Evolutionary conservation across 257 asterid genomes (phyloP).

Genomic region (Perilla frutescens): DNA sequence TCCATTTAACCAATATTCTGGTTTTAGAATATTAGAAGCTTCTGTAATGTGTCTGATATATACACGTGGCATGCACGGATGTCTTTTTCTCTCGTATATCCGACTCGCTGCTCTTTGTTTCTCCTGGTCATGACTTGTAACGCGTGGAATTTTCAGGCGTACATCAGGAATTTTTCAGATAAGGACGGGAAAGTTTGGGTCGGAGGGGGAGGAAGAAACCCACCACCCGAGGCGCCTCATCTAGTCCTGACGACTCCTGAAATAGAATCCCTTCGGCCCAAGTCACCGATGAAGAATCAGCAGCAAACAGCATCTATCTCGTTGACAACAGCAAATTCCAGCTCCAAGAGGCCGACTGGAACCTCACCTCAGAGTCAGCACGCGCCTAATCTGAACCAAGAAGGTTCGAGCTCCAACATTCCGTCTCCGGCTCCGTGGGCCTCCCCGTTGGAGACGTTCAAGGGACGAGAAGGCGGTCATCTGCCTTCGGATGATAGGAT

Average conservation of each 20-base stretch:
- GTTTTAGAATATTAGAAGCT: no score
- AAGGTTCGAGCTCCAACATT: slow-evolving; percentile 63
- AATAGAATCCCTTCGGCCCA: slow-evolving; percentile 91
- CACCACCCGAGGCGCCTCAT: slow-evolving; percentile 97
- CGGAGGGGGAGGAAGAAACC: slow-evolving; percentile 97
- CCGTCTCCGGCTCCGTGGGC: slow-evolving; percentile 70
- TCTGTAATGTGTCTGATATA: no score
- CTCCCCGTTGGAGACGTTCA: slow-evolving; percentile 54
- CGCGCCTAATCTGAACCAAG: slow-evolving; percentile 60
- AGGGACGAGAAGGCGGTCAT: slow-evolving; percentile 61
- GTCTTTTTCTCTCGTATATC: background rate
- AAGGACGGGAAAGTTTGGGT: slow-evolving; percentile 96
- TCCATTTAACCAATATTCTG: background rate
- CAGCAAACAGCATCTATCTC: slow-evolving; percentile 77
- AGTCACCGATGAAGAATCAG: slow-evolving; percentile 98
- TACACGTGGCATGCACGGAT: background rate
- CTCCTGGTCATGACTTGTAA: slow-evolving; percentile 25
- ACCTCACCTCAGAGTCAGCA: slow-evolving; percentile 68
- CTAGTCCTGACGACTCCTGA: slow-evolving; percentile 93
- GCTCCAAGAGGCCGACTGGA: slow-evolving; percentile 65
- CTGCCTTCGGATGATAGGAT: slow-evolving; percentile 57
- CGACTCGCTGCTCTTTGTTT: background rate
- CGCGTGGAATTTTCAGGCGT: slow-evolving; percentile 58
- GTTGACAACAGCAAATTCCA: slow-evolving; percentile 66
- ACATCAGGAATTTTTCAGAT: slow-evolving; percentile 64